Percentiles rank a stretch among this genome's conserved stretches.
These are phyloP conservation scores for Cicer chorassanicum DNA, from an alignment of 306 rosid species.

Conservation along the genomic window DNA sequence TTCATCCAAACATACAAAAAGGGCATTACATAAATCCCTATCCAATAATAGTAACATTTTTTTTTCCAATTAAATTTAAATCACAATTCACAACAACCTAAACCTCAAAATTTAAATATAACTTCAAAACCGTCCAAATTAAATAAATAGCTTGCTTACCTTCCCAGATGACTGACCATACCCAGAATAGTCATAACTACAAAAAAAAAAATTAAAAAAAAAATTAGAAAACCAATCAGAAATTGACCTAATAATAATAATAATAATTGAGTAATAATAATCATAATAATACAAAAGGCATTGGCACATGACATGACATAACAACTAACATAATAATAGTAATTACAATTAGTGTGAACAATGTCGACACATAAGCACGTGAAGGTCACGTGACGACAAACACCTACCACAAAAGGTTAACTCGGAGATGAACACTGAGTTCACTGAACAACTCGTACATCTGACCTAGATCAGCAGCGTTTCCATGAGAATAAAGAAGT, in stretches of 20 bases:
- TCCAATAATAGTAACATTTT: background rate
- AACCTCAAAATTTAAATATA: background rate
- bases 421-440: conserved; percentile 83
- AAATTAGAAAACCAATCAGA: background rate
- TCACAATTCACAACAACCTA: background rate
- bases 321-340: background rate
- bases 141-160: conserved; percentile 51
- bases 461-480: conserved; percentile 98
- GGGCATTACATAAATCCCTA: background rate
- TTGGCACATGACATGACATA: background rate
- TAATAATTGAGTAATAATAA: background rate
- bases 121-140: background rate
- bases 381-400: conserved; percentile 22
- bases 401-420: conserved; percentile 79
- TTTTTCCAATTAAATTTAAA: background rate
- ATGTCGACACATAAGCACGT: background rate
- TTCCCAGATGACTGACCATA: conserved; percentile 89
- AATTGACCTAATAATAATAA: background rate
- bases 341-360: background rate
- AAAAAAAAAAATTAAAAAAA: conserved; percentile 1
- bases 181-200: conserved; percentile 91
- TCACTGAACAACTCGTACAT: conserved; percentile 86
- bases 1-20: background rate
- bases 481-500: conserved; percentile 84
- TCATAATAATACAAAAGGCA: background rate